Base-by-base conservation (phyloP, 208 protist species). In the Acanthamoeba healyi region DNA sequence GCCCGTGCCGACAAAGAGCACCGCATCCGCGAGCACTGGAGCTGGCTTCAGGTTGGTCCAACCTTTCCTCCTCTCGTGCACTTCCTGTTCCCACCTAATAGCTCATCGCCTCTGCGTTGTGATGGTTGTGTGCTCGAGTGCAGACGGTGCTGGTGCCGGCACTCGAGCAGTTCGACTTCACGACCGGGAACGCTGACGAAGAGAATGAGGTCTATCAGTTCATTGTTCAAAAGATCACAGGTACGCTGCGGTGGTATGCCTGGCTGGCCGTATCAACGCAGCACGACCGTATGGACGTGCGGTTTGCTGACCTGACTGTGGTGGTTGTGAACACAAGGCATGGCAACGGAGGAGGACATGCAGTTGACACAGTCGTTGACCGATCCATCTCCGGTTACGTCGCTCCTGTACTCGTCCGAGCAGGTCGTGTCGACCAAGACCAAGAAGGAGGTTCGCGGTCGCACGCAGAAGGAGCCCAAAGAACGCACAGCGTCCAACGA, bases 131-230 rank as follows among this genome's bases (percentile, higher is more conserved):
- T n/a, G 54, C 4, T 61, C 24, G 54, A 61, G 2, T 34, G 29
- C 32, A 90, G 58, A 58, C 32, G 24, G 58, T 70, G 34, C 82
- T 90, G 58, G 82, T 90, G 49, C 82, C 82, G 10, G 42, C 82
- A 22, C 82, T 90, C 12, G n/a, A 17, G 26, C 82, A 90, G 36
- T 90, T 90, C 38, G 82, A 90, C 40, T 81, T 81, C 40, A 49
- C 70, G 70, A n/a, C 58, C 10, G 82, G 54, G 32, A 90, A 90
- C 51, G 58, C 32, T 3, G 82, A 90, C 2, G 82, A 90, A 14
- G 82, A 90, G 58, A 90, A 90, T 38, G 82, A 90, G 24, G 49
- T 58, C 49, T 90, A 90, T 29, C 82, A 90, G 82, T 90, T 67
- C 58, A 90, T 90, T 6, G 82, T 90, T 10, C 29, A 51, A 2